Evolutionary conservation across 2,329 filamentous ascomycete species (phyloP).

Genomic region (Talaromyces albobiverticillius): DNA sequence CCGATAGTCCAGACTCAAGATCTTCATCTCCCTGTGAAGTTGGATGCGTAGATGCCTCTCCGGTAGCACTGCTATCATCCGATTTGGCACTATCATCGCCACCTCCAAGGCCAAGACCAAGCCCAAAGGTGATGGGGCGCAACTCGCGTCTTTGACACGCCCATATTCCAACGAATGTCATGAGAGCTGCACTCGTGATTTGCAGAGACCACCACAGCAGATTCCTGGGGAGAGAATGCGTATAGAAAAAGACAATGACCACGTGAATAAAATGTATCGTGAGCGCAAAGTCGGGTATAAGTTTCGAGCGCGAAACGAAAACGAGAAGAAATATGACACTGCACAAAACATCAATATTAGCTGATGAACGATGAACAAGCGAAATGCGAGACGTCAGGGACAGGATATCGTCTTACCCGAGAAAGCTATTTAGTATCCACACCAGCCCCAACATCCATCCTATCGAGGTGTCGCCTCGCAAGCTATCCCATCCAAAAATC

Average conservation of each 20-base stretch:
- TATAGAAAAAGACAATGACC: slow-evolving; percentile 73
- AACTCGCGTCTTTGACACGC: slow-evolving; percentile 88
- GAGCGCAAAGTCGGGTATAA: slow-evolving; percentile 90
- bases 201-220: slow-evolving; percentile 83
- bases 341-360: background rate
- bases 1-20: slow-evolving; percentile 18
- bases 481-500: slow-evolving; percentile 61
- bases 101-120: slow-evolving; percentile 40
- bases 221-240: slow-evolving; percentile 70
- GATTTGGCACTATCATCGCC: slow-evolving; percentile 13
- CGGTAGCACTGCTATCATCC: slow-evolving; percentile 12
- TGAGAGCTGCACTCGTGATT: slow-evolving; percentile 57
- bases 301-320: slow-evolving; percentile 82
- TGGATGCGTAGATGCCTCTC: slow-evolving; percentile 11
- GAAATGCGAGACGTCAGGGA: too few relatives aligned
- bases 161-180: slow-evolving; percentile 77
- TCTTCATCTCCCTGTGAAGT: slow-evolving; percentile 16
- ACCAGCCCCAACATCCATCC: slow-evolving; percentile 68
- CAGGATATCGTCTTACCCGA: slow-evolving; percentile 53
- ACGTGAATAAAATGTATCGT: slow-evolving; percentile 85
- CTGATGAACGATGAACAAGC: slow-evolving; percentile 19
- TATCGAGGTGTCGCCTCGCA: slow-evolving; percentile 65
- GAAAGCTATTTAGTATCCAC: slow-evolving; percentile 64
- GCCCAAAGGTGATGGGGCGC: slow-evolving; percentile 79
- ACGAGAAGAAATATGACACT: slow-evolving; percentile 82